phyloP scores from a whole-genome alignment of 768 basidiomycete genomes.

The Psilocybe sp. region DNA sequence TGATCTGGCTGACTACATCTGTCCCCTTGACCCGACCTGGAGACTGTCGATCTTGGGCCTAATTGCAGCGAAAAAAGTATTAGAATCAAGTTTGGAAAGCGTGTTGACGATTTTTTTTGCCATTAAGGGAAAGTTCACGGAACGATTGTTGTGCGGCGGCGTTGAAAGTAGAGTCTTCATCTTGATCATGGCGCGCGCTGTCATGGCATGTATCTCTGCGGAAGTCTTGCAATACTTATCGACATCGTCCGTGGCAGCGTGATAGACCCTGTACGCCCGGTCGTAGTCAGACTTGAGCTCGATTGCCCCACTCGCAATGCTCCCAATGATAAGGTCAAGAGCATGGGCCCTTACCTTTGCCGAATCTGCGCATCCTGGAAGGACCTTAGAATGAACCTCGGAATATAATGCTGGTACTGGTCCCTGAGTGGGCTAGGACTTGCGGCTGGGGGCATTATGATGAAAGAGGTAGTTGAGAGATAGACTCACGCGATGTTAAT shows the following conservation, averaged over 20 bases:
- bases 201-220: conserved; percentile 5
- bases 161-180: neutral
- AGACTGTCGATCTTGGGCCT: neutral
- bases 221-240: neutral
- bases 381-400: conserved; percentile 16
- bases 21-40: neutral
- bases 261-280: conserved; percentile 2
- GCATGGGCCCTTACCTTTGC: neutral
- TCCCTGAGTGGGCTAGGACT: neutral
- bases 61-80: conserved; percentile 2
- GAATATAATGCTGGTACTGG: conserved; percentile 20
- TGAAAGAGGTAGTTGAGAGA: too few relatives aligned
- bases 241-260: conserved; percentile 1
- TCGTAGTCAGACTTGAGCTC: conserved; percentile 6
- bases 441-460: too few relatives aligned
- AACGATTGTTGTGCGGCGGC: neutral
- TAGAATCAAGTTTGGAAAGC: conserved; percentile 1
- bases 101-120: neutral
- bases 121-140: neutral
- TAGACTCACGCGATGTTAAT: too few relatives aligned
- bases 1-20: conserved; percentile 1
- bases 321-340: conserved; percentile 1
- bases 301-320: conserved; percentile 1
- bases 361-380: conserved; percentile 13
- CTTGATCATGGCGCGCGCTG: neutral